Percentiles rank a stretch among this genome's conserved stretches.
Conservation (phyloP, 352 stramenopile species). For the Peronospora destructor region DNA sequence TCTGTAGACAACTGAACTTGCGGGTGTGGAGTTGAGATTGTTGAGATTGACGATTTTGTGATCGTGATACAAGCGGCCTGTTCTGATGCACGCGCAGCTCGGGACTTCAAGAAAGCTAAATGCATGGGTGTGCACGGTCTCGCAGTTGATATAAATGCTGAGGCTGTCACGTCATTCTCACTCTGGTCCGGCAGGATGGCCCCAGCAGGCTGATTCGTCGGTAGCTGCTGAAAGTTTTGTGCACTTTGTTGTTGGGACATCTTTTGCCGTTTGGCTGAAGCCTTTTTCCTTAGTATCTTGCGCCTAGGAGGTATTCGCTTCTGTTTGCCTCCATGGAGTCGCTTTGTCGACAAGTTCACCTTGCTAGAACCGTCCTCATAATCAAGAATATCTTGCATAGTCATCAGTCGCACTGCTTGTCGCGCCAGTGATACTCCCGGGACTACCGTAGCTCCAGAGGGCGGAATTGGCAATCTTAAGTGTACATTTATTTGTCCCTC, state of each 20-base stretch:
- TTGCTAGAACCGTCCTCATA: conserved; percentile 15
- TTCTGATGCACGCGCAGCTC: conserved; percentile 14
- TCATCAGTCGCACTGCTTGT: conserved; percentile 9
- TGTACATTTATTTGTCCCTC: conserved; percentile 4
- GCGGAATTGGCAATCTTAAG: conserved; percentile 9
- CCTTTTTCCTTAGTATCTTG: conserved; percentile 15
- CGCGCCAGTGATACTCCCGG: conserved; percentile 24
- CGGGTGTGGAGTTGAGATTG: not conserved
- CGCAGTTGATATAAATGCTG: not conserved
- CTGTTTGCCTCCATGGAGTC: conserved; percentile 14
- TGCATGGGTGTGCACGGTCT: conserved; percentile 16
- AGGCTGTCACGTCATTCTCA: conserved; percentile 1
- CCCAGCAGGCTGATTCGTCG: conserved; percentile 1
- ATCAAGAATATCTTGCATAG: conserved; percentile 32
- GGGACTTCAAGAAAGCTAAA: conserved; percentile 18
- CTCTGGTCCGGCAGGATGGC: conserved; percentile 1
- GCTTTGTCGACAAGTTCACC: conserved; percentile 6
- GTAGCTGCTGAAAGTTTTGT: conserved; percentile 2
- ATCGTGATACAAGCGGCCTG: conserved; percentile 6
- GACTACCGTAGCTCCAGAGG: conserved; percentile 20
- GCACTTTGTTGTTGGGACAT: conserved; percentile 11
- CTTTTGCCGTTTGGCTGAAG: conserved; percentile 16
- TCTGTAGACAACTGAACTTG: conserved; percentile 1
- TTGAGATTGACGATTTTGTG: not conserved
- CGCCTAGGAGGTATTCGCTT: conserved; percentile 10